Evolutionary conservation across 768 basidiomycete species (phyloP), one percentile per base, ranked within the genome.

Genomic region (Russula olivacea): DNA sequence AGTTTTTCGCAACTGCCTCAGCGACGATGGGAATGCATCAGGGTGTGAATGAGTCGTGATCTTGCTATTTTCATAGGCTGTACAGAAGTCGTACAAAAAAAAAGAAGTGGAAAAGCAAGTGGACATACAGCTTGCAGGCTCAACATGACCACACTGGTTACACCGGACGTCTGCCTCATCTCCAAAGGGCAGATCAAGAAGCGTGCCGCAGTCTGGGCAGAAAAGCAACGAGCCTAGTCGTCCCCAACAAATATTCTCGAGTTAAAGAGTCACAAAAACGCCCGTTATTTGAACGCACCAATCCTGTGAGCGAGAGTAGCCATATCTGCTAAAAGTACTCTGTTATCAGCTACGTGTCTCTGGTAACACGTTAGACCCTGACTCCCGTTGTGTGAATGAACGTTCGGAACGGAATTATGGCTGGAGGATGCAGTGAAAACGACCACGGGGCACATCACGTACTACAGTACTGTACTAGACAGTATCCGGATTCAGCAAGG

Each of bases 21-120:
- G 74, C 0, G 87, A 82, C 30, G 92, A 94, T 0, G 97, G 96
- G 73, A 98, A 98, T 3, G 97, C 96, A 59, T 94, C 91, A 0
- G 93, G 90, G 66, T 93, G 90, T 9, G 95, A 97, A 28, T 84
- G 86, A 0, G 97, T 98, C 57, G 86, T 85, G 54, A 95, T 93
- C 66, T 89, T 84, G 32, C 87, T 88, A 74, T 93, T 90, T 69
- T 98, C 94, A 72, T 96, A 98, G 3, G 93, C 94, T 97, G 68
- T 23, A 34, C 32, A 47, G 28, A 28, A 11, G 14, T 54, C 28
- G 45, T 8, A 54, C 40, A 4, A 6, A 58, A 48, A 48, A 11
- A 14, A 28, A 61, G 5, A 30, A 21, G 21, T 17, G 19, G 36
- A 21, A 34, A 55, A 53, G 51, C 30, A 50, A 49, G n/a, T 25